phyloP scores from a whole-genome alignment of 1,284 basidiomycete genomes.

The Trichosporon faecale region DNA sequence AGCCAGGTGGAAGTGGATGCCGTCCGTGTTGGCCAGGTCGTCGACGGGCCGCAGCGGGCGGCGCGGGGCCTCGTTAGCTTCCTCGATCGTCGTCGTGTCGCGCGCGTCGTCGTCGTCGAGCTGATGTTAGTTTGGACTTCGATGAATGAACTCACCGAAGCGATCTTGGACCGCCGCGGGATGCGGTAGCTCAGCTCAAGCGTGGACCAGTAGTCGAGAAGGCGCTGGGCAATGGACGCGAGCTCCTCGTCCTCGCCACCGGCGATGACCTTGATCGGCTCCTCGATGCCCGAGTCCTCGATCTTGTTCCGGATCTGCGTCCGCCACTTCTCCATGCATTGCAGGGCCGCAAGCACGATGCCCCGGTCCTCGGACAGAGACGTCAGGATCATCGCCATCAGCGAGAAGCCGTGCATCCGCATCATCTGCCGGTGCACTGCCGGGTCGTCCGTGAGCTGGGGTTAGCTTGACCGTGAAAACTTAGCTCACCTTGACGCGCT shows the following conservation, averaged over 20 bases:
- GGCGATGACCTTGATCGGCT: conserved; percentile 59
- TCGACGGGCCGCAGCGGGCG: conserved; percentile 28
- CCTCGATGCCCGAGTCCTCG: conserved; percentile 75
- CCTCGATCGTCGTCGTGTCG: conserved; percentile 46
- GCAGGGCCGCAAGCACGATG: conserved; percentile 65
- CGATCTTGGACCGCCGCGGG: conserved; percentile 42
- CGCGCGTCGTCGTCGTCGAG: conserved; percentile 49
- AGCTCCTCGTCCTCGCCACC: conserved; percentile 33
- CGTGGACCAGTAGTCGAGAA: conserved; percentile 45
- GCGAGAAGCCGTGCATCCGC: conserved; percentile 87
- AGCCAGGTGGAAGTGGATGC: conserved; percentile 36
- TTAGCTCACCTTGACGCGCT: conserved; percentile 70
- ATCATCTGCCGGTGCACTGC: conserved; percentile 78
- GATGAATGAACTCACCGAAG: conserved; percentile 31
- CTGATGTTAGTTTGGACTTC: conserved; percentile 20
- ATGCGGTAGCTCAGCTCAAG: conserved; percentile 46
- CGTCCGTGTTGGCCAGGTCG: conserved; percentile 37
- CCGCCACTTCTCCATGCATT: conserved; percentile 74
- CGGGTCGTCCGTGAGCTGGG: conserved; percentile 77
- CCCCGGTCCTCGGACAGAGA: conserved; percentile 74
- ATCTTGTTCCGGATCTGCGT: conserved; percentile 88
- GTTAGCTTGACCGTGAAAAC: conserved; percentile 15
- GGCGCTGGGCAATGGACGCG: conserved; percentile 33
- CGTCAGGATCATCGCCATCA: conserved; percentile 79
- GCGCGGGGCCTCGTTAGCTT: conserved; percentile 32